Evolutionary conservation across 106 monocot genomes (phyloP).

Genomic region (Allium cepa): DNA sequence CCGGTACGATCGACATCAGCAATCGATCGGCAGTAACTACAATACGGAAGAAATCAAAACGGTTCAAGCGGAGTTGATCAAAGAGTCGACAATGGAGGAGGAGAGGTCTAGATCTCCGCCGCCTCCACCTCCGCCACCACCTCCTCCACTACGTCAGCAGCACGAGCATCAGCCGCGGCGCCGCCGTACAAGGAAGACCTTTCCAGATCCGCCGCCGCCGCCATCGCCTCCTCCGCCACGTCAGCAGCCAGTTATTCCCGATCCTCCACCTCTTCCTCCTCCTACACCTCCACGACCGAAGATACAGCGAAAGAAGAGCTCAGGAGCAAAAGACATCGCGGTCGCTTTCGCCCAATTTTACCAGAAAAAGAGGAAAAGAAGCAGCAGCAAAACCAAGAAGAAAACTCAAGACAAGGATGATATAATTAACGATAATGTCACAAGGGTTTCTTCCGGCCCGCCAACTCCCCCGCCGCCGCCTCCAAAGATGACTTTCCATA

Average conservation of each 20-base stretch:
- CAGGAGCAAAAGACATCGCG: slow-evolving; percentile 58
- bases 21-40: neutral
- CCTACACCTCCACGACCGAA: slow-evolving; percentile 27
- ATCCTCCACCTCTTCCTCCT: slow-evolving; percentile 18
- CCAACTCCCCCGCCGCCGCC: slow-evolving; percentile 49
- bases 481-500: slow-evolving; percentile 29
- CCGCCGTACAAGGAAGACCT: neutral
- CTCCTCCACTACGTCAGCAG: slow-evolving; percentile 17
- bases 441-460: slow-evolving; percentile 1
- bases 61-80: slow-evolving; percentile 35
- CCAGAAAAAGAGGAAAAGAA: slow-evolving; percentile 56
- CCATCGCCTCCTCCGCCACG: neutral
- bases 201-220: neutral
- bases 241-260: too few species aligned
- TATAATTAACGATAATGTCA: neutral
- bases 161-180: slow-evolving; percentile 6
- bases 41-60: neutral
- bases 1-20: neutral
- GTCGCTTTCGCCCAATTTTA: slow-evolving; percentile 44
- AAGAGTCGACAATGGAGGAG: slow-evolving; percentile 22
- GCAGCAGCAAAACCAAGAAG: slow-evolving; percentile 17
- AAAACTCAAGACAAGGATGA: slow-evolving; percentile 23
- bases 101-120: slow-evolving; percentile 4
- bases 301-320: slow-evolving; percentile 31
- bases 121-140: slow-evolving; percentile 13